phyloP scores from a whole-genome alignment of 495 filamentous ascomycete species.

The Penicillium bialowiezense region DNA sequence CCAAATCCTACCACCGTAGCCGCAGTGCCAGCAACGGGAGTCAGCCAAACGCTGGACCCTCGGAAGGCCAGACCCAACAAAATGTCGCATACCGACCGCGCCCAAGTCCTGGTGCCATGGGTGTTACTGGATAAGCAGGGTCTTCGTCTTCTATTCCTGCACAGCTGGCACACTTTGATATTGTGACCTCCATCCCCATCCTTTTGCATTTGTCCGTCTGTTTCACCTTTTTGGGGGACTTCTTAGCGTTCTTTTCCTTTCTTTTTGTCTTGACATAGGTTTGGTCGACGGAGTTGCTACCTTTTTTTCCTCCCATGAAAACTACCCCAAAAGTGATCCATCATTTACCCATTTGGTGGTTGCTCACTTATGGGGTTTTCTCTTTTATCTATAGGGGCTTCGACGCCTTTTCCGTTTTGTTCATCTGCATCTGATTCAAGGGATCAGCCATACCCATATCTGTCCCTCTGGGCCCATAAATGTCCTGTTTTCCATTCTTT shows the following conservation, averaged over 20 bases:
- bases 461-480: conserved; percentile 13
- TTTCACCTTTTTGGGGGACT: conserved; percentile 25
- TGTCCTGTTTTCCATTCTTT: conserved; percentile 9
- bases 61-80: conserved; percentile 34
- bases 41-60: conserved; percentile 25
- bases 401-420: conserved; percentile 7
- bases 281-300: conserved; percentile 36
- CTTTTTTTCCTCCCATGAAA: conserved; percentile 18
- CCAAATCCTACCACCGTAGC: conserved; percentile 31
- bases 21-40: conserved; percentile 44
- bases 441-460: conserved; percentile 27
- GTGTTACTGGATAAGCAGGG: conserved; percentile 38
- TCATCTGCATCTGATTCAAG: conserved; percentile 27
- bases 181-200: conserved; percentile 14
- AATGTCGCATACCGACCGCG: conserved; percentile 41
- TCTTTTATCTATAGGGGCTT: conserved; percentile 5
- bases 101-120: conserved; percentile 43
- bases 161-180: conserved; percentile 18
- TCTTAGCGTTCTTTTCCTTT: conserved; percentile 31
- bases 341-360: conserved; percentile 13
- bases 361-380: conserved; percentile 12
- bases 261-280: conserved; percentile 26
- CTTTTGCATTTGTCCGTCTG: conserved; percentile 18
- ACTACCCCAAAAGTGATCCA: conserved; percentile 28
- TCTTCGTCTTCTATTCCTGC: conserved; percentile 14